These are phyloP conservation scores for Yamagishiella unicocca DNA, from an alignment of 139 green algal genomes.

Conservation along the genomic window DNA sequence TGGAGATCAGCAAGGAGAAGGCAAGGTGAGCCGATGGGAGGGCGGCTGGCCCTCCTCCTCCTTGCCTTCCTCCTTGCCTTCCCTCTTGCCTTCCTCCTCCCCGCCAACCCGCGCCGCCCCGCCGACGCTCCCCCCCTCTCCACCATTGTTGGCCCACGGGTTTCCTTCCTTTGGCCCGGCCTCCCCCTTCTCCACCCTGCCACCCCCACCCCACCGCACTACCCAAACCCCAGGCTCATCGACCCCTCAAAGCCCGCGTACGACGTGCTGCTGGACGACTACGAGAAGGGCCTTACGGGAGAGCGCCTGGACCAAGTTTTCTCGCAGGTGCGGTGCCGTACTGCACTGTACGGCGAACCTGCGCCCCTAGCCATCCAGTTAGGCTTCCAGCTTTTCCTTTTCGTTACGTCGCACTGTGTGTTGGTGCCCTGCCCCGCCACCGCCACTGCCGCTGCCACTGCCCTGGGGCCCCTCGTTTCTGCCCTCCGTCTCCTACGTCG, in stretches of 20 bases:
- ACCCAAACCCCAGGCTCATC: conserved; percentile 24
- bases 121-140: neutral
- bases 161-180: neutral
- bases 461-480: no score
- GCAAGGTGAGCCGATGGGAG: conserved; percentile 12
- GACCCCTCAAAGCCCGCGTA: conserved; percentile 27
- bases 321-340: conserved; percentile 56
- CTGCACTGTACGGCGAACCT: no score
- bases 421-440: no score
- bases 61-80: no score
- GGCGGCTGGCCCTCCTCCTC: no score
- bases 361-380: no score
- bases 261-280: conserved; percentile 87
- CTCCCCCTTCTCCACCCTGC: neutral
- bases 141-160: neutral
- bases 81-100: neutral
- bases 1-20: conserved; percentile 76
- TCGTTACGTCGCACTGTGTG: no score
- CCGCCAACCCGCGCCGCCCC: no score
- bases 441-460: no score
- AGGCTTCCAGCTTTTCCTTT: no score
- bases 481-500: no score
- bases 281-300: conserved; percentile 86
- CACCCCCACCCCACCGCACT: neutral
- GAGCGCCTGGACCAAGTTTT: conserved; percentile 90